Evolutionary conservation across 257 asterid genomes (phyloP), one percentile per base, ranked within the genome.

Genomic region (Rhazya stricta): DNA sequence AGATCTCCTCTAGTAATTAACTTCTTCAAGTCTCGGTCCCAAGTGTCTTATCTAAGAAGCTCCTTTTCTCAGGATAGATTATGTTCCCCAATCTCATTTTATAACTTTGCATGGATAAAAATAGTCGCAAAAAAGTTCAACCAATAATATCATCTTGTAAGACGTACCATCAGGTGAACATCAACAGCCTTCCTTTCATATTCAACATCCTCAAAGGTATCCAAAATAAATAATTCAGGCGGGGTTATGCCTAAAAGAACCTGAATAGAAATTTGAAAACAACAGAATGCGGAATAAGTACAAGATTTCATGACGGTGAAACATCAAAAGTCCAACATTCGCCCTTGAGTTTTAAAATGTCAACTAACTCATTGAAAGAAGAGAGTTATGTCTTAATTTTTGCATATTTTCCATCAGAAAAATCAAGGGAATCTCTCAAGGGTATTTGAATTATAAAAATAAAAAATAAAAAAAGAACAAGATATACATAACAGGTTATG

Each of bases 161-260:
- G 60, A 54, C 85, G 72, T 83, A 91, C 98, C 88, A 72, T 76
- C 74, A 91, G 45, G 60, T 79, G 48, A 76, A 87, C 96, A 72
- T 87, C 84, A 30, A 89, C 90, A 67, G 80, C 82, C 76, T 71
- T 82, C 86, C 92, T 89, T 77, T 88, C 97, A 76, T 93, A 93
- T 85, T 93, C 97, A 21, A 83, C 78, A 66, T 89, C 98, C 82
- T 91, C 98, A 77, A 93, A 93, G 46, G 72, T 79, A 85, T 93
- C 97, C 78, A 93, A 79, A 67, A 93, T 91, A 79, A 80, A 84
- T 73, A 93, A 86, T 79, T 93, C 98, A 27, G 82, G 85, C 54
- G 88, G 84, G 65, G 93, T 93, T 82, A 93, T 82, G 68, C 86
- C 97, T 9, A 71, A 51, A 39, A 93, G 93, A 79, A 89, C 91